Evolutionary conservation across 1,284 basidiomycete species (phyloP).

Genomic region (Austropuccinia psidii): DNA sequence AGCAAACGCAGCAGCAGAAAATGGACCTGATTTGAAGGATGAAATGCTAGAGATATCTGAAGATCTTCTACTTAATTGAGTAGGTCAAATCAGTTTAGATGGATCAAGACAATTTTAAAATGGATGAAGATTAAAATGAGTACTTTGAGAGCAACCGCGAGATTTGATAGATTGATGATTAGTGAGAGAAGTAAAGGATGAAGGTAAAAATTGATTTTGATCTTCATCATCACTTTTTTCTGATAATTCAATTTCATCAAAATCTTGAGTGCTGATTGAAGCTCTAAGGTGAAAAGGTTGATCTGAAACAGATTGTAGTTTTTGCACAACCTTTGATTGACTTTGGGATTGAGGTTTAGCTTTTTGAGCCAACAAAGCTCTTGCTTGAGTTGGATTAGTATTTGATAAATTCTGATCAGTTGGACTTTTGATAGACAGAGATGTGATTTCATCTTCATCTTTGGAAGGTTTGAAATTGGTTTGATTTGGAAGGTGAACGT

Average conservation of each 20-base stretch:
- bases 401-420: neutral
- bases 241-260: constrained; percentile 59
- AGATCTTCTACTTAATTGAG: constrained; percentile 2
- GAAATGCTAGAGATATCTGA: neutral
- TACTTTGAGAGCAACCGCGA: no score
- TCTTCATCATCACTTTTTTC: constrained; percentile 67
- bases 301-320: constrained; percentile 13
- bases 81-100: neutral
- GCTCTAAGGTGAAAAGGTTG: no score
- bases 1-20: constrained; percentile 34
- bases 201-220: no score
- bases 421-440: neutral
- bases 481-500: constrained; percentile 7
- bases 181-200: no score
- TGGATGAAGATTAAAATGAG: no score
- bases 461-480: neutral
- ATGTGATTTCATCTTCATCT: neutral
- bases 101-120: constrained; percentile 15
- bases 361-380: constrained; percentile 35
- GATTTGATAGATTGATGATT: no score
- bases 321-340: constrained; percentile 15
- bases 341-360: constrained; percentile 31
- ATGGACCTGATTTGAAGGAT: constrained; percentile 32
- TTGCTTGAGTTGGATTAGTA: constrained; percentile 2
- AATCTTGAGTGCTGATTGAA: constrained; percentile 55